A percentile compares a stretch with the other conserved stretches of the same genome.
Conservation (phyloP, 192 early-diverging fungal genomes). For the Jimgerdemannia lactiflua region DNA sequence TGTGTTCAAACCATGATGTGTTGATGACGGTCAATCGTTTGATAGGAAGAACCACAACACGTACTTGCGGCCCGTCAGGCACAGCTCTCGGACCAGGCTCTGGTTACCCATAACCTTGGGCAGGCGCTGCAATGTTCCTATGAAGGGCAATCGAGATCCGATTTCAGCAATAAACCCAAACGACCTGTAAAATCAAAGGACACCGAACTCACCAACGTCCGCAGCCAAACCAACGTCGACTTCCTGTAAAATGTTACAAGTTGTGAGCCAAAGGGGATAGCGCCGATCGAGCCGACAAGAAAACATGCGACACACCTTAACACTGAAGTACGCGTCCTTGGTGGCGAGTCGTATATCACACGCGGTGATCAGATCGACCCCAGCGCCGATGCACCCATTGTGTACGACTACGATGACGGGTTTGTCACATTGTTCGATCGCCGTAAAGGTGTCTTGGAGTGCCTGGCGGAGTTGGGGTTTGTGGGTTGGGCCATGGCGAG, state of each 20-base stretch:
- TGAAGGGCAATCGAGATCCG: background rate
- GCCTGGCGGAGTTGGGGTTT: slow-evolving; percentile 7
- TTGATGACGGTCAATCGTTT: background rate
- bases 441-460: slow-evolving; percentile 68
- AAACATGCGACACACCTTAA: slow-evolving; percentile 53
- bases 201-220: slow-evolving; percentile 59
- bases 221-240: slow-evolving; percentile 94
- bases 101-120: slow-evolving; percentile 93
- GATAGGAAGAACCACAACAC: background rate
- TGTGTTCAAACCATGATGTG: background rate
- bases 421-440: slow-evolving; percentile 81
- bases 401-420: slow-evolving; percentile 91
- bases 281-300: background rate
- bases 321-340: slow-evolving; percentile 76
- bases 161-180: background rate
- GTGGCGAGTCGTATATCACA: slow-evolving; percentile 89
- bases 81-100: slow-evolving; percentile 88
- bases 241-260: slow-evolving; percentile 43
- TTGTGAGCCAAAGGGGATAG: background rate
- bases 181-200: background rate
- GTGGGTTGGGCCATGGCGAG: no score
- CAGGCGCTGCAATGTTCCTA: slow-evolving; percentile 86
- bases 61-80: slow-evolving; percentile 76
- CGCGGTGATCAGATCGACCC: slow-evolving; percentile 86
- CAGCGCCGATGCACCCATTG: slow-evolving; percentile 80